These are phyloP conservation scores for Tieghemostelium lacteum DNA, from an alignment of 78 protist genomes.

Conservation along the genomic window DNA sequence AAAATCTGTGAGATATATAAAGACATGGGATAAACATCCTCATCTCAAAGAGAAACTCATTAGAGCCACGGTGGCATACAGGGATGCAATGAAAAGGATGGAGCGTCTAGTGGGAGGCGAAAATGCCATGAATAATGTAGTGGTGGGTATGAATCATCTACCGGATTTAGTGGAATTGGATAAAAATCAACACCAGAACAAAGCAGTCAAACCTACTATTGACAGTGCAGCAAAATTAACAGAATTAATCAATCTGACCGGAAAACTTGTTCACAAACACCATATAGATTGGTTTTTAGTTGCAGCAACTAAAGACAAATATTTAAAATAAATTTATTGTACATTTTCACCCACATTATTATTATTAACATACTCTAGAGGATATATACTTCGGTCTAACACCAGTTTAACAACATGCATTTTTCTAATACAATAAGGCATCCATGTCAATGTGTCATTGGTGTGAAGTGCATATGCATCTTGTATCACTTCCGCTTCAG, in stretches of 20 bases:
- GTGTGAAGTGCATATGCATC: background rate
- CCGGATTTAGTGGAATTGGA: background rate
- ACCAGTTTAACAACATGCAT: background rate
- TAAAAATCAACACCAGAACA: background rate
- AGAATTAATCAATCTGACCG: background rate
- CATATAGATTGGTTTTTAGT: background rate
- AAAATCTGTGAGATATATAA: background rate
- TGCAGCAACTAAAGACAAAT: background rate
- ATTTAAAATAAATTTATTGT: background rate
- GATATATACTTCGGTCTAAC: no score
- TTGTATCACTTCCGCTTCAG: background rate
- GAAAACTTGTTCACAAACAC: background rate
- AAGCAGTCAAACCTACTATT: background rate
- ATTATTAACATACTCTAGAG: no score
- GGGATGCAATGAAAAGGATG: background rate
- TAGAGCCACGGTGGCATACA: background rate
- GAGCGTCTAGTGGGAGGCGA: background rate
- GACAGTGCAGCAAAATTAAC: background rate
- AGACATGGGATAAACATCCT: background rate
- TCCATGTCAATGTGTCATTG: background rate
- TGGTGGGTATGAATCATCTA: constrained; percentile 2
- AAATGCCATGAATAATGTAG: background rate
- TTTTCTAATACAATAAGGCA: background rate
- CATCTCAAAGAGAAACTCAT: background rate
- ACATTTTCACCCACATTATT: no score